A percentile compares a stretch with the other conserved stretches of the same genome.
These are phyloP conservation scores for Trypethelium eluteriae DNA, from an alignment of 495 filamentous ascomycete genomes.

Conservation along the genomic window DNA sequence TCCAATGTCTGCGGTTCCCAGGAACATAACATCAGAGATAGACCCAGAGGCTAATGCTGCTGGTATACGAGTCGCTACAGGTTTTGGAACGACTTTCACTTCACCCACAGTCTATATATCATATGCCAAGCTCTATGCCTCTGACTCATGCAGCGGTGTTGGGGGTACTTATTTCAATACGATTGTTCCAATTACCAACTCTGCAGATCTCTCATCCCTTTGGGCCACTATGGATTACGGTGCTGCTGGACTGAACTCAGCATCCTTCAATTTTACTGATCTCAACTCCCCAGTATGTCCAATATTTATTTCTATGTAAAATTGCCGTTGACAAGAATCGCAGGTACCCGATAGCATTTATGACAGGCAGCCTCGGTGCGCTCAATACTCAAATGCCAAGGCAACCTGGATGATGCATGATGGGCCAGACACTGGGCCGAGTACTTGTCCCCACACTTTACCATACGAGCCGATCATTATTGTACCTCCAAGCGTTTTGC, in stretches of 20 bases:
- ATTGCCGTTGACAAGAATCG: not conserved
- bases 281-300: slow-evolving; percentile 13
- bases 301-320: not conserved
- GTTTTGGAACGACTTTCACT: slow-evolving; percentile 12
- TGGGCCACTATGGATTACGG: slow-evolving; percentile 6
- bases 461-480: slow-evolving; percentile 14
- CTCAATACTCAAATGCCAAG: not conserved
- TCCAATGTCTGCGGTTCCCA: slow-evolving; percentile 1
- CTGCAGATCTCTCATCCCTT: slow-evolving; percentile 10
- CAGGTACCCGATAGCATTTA: slow-evolving; percentile 16
- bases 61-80: not conserved
- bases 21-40: not conserved
- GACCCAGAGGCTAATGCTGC: not conserved
- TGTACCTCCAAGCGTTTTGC: slow-evolving; percentile 3
- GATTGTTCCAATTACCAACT: slow-evolving; percentile 12
- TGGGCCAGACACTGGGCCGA: not conserved
- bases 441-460: not conserved
- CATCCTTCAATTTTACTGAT: slow-evolving; percentile 16
- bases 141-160: slow-evolving; percentile 17
- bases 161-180: slow-evolving; percentile 13
- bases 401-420: not conserved
- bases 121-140: slow-evolving; percentile 15
- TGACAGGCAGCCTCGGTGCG: slow-evolving; percentile 14
- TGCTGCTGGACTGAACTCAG: not conserved
- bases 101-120: slow-evolving; percentile 20